Percentiles rank a stretch among this genome's conserved stretches.
phyloP scores from a whole-genome alignment of 148 eudicot genomes.

The Nyssa sinensis region DNA sequence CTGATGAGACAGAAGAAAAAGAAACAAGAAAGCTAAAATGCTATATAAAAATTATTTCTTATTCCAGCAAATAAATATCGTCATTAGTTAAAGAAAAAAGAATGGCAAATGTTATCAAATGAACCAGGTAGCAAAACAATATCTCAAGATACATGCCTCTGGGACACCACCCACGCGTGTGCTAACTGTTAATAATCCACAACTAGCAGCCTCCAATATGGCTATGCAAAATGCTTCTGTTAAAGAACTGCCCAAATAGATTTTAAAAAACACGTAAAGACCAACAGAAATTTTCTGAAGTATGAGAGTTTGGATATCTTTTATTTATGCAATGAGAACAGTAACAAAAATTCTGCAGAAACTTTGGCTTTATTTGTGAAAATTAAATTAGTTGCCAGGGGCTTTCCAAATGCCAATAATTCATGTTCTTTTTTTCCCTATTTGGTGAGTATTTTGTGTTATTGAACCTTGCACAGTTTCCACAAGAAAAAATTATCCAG shows the following conservation, averaged over 20 bases:
- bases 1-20: constrained; percentile 31
- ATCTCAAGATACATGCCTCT: constrained; percentile 52
- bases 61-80: not conserved
- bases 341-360: not conserved
- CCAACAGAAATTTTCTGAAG: not conserved
- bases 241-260: constrained; percentile 66
- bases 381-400: not conserved
- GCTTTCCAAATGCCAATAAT: not conserved
- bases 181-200: constrained; percentile 93
- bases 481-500: not conserved
- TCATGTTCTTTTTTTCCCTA: not conserved
- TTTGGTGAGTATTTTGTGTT: not conserved
- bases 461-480: not conserved
- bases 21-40: constrained; percentile 6
- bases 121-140: constrained; percentile 2
- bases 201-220: constrained; percentile 97
- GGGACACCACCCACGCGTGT: constrained; percentile 99
- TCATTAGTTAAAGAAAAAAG: not conserved
- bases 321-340: not conserved
- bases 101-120: constrained; percentile 2
- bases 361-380: not conserved
- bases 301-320: not conserved
- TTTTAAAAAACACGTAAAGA: constrained; percentile 1
- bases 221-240: constrained; percentile 99
- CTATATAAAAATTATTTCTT: not conserved